Evolutionary conservation across 441 rosid species (phyloP).

Genomic region (Erysimum pusillum): DNA sequence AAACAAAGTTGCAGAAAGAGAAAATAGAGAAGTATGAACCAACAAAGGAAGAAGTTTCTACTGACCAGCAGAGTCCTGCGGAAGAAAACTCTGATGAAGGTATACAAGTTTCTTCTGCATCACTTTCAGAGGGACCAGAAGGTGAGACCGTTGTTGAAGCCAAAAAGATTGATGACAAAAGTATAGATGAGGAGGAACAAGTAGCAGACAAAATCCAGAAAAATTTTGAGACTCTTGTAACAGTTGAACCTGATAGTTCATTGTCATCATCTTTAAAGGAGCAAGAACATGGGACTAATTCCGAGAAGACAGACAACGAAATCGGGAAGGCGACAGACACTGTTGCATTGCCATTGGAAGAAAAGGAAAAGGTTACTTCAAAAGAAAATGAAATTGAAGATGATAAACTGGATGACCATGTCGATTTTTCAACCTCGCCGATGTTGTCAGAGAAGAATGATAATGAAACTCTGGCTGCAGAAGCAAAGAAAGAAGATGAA

Average conservation of each 20-base stretch:
- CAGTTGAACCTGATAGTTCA: constrained; percentile 28
- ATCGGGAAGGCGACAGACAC: constrained; percentile 32
- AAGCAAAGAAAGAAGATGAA: constrained; percentile 21
- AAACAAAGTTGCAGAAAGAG: constrained; percentile 28
- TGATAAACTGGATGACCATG: neutral
- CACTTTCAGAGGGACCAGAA: constrained; percentile 30
- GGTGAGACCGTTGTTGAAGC: constrained; percentile 21
- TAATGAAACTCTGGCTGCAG: neutral
- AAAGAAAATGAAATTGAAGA: constrained; percentile 15
- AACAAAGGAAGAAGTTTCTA: constrained; percentile 37
- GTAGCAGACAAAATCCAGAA: constrained; percentile 38
- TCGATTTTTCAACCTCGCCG: constrained; percentile 1
- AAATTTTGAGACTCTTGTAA: constrained; percentile 28
- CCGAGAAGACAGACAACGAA: constrained; percentile 42
- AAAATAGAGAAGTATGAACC: constrained; percentile 36
- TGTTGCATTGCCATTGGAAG: neutral
- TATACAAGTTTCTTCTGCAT: constrained; percentile 15
- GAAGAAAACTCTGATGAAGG: constrained; percentile 43
- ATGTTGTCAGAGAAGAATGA: neutral
- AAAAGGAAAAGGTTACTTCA: neutral
- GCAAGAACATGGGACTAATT: constrained; percentile 37
- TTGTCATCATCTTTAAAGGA: constrained; percentile 34
- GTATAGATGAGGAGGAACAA: constrained; percentile 34
- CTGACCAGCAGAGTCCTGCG: constrained; percentile 33
- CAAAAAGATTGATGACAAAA: constrained; percentile 1